Evolutionary conservation across 129 eudicot genomes (phyloP).

Genomic region (Lactuca saligna): DNA sequence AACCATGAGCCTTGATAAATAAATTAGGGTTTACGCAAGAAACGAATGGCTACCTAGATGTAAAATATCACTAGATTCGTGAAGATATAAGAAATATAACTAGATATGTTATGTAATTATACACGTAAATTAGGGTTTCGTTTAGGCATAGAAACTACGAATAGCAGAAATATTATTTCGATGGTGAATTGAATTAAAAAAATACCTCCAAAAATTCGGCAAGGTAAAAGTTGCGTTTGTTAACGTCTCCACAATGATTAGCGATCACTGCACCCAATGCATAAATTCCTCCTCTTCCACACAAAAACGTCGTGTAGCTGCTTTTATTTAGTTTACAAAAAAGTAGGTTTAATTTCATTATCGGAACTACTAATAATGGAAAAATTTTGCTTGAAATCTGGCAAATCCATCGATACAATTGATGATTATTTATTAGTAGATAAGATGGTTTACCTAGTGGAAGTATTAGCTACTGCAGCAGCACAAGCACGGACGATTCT

Average conservation of each 20-base stretch:
- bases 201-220: slow-evolving; percentile 34
- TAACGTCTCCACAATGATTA: slow-evolving; percentile 52
- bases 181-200: not conserved
- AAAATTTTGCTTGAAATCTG: not conserved
- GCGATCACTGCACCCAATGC: slow-evolving; percentile 78
- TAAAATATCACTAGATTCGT: not conserved
- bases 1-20: not conserved
- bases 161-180: not conserved
- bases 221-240: slow-evolving; percentile 51
- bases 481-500: slow-evolving; percentile 66
- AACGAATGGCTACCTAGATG: not conserved
- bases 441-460: slow-evolving; percentile 48
- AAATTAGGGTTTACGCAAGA: not conserved
- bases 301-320: slow-evolving; percentile 80
- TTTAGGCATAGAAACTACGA: not conserved
- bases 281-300: slow-evolving; percentile 86
- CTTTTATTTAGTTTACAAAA: slow-evolving; percentile 4
- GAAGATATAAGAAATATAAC: not conserved
- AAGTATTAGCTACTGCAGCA: slow-evolving; percentile 34
- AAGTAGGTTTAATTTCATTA: not conserved
- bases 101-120: not conserved
- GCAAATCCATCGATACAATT: not conserved
- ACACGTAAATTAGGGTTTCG: not conserved
- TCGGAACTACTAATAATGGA: not conserved
- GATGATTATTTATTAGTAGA: not conserved